A percentile compares a stretch with the other conserved stretches of the same genome.
phyloP scores from a whole-genome alignment of 805 yeast species.

The Blastobotrys robertii region DNA sequence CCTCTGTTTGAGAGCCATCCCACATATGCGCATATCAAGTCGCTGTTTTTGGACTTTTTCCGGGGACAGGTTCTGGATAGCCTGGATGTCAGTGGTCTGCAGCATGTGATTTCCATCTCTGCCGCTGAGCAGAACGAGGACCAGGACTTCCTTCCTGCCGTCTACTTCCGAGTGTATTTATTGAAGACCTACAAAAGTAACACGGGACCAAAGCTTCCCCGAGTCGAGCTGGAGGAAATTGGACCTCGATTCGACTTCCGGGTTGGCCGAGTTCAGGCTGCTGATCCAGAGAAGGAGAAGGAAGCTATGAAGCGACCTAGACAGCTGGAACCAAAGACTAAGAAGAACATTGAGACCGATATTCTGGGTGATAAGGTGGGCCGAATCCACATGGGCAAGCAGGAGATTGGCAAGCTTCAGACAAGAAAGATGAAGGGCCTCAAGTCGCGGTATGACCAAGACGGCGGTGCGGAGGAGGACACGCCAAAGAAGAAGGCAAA shows the following conservation, averaged over 20 bases:
- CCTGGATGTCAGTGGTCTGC: slow-evolving; percentile 92
- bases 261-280: slow-evolving; percentile 74
- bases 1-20: slow-evolving; percentile 86
- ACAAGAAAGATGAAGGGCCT: slow-evolving; percentile 98
- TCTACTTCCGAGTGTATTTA: slow-evolving; percentile 85
- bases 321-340: slow-evolving; percentile 68
- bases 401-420: slow-evolving; percentile 81
- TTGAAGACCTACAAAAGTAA: slow-evolving; percentile 64
- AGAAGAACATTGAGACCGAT: slow-evolving; percentile 85
- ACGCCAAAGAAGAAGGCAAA: slow-evolving; percentile 25
- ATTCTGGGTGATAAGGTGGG: slow-evolving; percentile 94
- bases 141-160: slow-evolving; percentile 59
- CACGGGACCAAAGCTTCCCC: slow-evolving; percentile 74
- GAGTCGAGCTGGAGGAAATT: slow-evolving; percentile 88
- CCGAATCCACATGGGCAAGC: slow-evolving; percentile 91
- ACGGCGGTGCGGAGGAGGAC: slow-evolving; percentile 39
- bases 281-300: slow-evolving; percentile 81
- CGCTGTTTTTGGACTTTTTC: slow-evolving; percentile 83
- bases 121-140: slow-evolving; percentile 70
- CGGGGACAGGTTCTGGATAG: slow-evolving; percentile 68
- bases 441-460: slow-evolving; percentile 76
- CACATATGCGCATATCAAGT: slow-evolving; percentile 72
- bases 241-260: slow-evolving; percentile 94
- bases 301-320: slow-evolving; percentile 78
- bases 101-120: slow-evolving; percentile 75